phyloP scores from a whole-genome alignment of 225 moss, liverwort and hornwort genomes.

The Lunularia cruciata region DNA sequence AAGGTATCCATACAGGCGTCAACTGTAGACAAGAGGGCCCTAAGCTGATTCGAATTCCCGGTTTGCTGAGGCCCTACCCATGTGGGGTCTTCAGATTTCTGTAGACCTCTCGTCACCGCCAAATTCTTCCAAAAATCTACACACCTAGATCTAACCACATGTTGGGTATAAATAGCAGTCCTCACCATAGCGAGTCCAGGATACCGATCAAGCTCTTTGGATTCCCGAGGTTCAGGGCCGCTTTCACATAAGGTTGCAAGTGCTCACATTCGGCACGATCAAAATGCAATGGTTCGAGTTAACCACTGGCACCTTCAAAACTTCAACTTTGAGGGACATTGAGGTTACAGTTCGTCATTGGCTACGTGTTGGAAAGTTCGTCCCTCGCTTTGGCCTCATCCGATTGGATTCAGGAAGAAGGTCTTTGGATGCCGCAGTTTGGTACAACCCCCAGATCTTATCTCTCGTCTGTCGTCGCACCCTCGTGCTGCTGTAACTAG shows the following conservation, averaged over 20 bases:
- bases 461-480: not conserved
- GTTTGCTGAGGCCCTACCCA: constrained; percentile 1
- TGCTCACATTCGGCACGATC: constrained; percentile 1
- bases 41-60: constrained; percentile 3
- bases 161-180: constrained; percentile 5
- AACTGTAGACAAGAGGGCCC: constrained; percentile 6
- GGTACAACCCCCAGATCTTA: constrained; percentile 5
- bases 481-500: not conserved
- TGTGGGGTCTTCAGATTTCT: constrained; percentile 3
- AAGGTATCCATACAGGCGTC: constrained; percentile 4
- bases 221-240: not conserved
- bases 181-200: not conserved
- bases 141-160: not conserved
- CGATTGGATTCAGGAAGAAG: constrained; percentile 1
- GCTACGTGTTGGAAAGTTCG: not conserved
- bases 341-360: not conserved
- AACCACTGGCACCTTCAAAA: not conserved
- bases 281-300: not conserved
- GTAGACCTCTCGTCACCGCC: constrained; percentile 4
- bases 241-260: not conserved
- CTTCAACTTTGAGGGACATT: not conserved
- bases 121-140: constrained; percentile 6
- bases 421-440: constrained; percentile 19
- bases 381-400: too few relatives aligned
- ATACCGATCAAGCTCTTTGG: not conserved